Base-by-base conservation (phyloP, 768 basidiomycete species). In the Clitopilus hobsonii region DNA sequence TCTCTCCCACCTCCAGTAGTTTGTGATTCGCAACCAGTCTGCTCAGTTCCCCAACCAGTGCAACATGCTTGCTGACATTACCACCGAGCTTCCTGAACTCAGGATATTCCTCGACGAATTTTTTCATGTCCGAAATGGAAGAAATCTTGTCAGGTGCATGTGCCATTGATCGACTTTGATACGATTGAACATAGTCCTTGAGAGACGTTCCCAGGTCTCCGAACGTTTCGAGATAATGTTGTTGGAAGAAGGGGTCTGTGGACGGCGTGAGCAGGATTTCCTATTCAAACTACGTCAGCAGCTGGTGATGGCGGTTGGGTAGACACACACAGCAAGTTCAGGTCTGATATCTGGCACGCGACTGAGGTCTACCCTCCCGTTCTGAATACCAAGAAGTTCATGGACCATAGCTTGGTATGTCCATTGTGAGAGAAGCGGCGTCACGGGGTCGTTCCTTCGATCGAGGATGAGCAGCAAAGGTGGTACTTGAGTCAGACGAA, bases 371-470 rank as follows among this genome's bases (percentile, higher is more conserved):
- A 98, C 94, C 55, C 97, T 81, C 18, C 96, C 96, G 65, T 98
- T 98, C 58, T 90, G 86, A 47, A 99, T 97, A 1, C 91, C 89
- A 6, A 98, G 72, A 13, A 97, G 76, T 67, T 98, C 97, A 64
- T 99, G 97, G 0, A 98, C 97, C 95, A 98, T 98, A 1, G 96
- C 97, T 68, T 98, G 96, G 72, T 98, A 98, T 23, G 97, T 98
- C 97, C 97, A 98, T 70, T 98, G 97, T 2, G 93, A 93, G 26
- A 98, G 78, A 30, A 98, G 73, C 3, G 97, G 97, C 0, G 97
- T 98, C 5, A 98, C 92, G 2, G 97, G 97, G 65, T 99, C 97
- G 69, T 97, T 98, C 59, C 96, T 78, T 58, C 97, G 82, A 71
- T 99, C 97, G 54, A 99, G 79, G 59, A 99, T 91, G 51, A 99